Conservation (phyloP, 1,284 basidiomycete species). For the Puccinia horiana region DNA sequence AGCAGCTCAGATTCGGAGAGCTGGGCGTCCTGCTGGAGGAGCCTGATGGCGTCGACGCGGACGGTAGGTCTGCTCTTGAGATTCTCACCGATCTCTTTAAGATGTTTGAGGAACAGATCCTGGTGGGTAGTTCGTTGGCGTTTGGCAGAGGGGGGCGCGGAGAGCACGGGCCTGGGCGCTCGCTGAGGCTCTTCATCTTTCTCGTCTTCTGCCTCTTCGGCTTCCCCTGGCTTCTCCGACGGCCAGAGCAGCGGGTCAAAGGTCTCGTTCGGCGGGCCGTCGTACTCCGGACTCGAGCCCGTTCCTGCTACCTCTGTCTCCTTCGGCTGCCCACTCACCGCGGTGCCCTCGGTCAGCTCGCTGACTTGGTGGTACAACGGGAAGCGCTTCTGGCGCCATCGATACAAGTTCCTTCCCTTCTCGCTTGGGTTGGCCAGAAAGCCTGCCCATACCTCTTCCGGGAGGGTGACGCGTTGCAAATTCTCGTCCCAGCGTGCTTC, state of each 20-base stretch:
- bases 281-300: background rate
- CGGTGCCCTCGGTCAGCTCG: background rate
- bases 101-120: background rate
- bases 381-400: background rate
- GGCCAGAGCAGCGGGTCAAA: background rate
- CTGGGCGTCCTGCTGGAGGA: background rate
- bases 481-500: background rate
- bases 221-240: background rate
- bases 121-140: background rate
- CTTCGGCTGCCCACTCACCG: background rate
- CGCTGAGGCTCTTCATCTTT: background rate
- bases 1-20: background rate
- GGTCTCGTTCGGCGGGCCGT: background rate
- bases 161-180: background rate
- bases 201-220: background rate
- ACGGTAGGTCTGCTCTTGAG: background rate
- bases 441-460: background rate
- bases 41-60: background rate
- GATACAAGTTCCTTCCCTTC: background rate
- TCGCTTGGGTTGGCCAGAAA: background rate
- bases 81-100: background rate
- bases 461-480: background rate
- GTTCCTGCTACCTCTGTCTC: background rate
- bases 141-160: background rate
- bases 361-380: background rate